phyloP scores from a whole-genome alignment of 1,284 basidiomycete species.

The Acaromyces ingoldii region DNA sequence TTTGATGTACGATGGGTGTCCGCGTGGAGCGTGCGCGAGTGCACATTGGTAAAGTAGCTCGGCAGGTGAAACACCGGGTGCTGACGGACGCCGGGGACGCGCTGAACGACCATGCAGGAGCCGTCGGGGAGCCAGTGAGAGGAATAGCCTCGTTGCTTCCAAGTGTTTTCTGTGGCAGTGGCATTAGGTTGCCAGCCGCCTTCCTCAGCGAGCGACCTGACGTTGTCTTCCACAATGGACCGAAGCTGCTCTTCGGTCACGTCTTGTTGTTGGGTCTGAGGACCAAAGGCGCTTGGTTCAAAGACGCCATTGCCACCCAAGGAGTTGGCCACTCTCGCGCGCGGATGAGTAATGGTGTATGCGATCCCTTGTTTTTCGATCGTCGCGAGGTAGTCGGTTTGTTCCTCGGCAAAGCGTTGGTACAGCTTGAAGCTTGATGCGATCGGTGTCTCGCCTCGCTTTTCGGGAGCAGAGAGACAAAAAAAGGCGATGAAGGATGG shows the following conservation, averaged over 20 bases:
- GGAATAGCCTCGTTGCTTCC: conserved; percentile 23
- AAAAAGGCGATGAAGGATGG: conserved; percentile 22
- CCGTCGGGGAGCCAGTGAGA: conserved; percentile 27
- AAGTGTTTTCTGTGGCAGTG: conserved; percentile 2
- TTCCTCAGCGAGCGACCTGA: conserved; percentile 20
- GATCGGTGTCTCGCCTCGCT: conserved; percentile 22
- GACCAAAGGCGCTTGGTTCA: background rate
- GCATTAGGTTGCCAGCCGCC: conserved; percentile 31
- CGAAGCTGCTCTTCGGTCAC: conserved; percentile 20
- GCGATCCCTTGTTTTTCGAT: conserved; percentile 14
- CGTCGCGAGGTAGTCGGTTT: conserved; percentile 11
- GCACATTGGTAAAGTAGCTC: conserved; percentile 30
- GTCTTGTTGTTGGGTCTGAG: conserved; percentile 4
- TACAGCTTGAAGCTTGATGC: conserved; percentile 22
- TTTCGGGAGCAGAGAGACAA: conserved; percentile 15
- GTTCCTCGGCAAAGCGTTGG: conserved; percentile 15
- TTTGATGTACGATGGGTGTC: background rate
- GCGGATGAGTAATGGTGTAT: conserved; percentile 20
- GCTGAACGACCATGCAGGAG: conserved; percentile 26
- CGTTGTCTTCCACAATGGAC: conserved; percentile 20
- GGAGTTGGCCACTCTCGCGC: conserved; percentile 14
- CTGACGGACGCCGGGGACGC: conserved; percentile 22
- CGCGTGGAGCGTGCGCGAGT: conserved; percentile 21
- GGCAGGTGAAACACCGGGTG: conserved; percentile 20
- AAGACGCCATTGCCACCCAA: conserved; percentile 20